Evolutionary conservation across 345 rosid genomes (phyloP).

Genomic region (Salix caprea): DNA sequence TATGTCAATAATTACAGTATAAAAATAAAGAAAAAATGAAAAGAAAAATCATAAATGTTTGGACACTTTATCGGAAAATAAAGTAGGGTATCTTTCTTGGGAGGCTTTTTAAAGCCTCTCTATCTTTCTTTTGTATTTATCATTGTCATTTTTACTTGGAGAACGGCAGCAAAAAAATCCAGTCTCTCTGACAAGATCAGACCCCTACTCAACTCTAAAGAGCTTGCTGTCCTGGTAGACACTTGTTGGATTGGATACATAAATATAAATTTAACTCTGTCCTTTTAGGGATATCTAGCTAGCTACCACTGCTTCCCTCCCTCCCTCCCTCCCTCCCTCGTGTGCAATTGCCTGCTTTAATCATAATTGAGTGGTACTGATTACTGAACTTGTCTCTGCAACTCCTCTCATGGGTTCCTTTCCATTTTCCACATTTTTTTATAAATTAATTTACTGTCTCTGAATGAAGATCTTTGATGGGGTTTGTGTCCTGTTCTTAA

Average conservation of each 20-base stretch:
- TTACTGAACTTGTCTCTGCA: constrained; percentile 26
- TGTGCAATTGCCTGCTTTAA: constrained; percentile 13
- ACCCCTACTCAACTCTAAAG: constrained; percentile 12
- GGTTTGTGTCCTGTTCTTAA: background rate
- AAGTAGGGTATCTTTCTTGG: constrained; percentile 13
- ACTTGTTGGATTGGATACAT: background rate
- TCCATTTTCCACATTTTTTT: background rate
- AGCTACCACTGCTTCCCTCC: background rate
- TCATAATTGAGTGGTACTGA: constrained; percentile 28
- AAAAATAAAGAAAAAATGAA: background rate
- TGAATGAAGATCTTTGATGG: constrained; percentile 11
- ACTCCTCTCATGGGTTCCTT: constrained; percentile 18
- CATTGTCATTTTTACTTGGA: constrained; percentile 10
- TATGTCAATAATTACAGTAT: too few species aligned
- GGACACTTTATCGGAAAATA: background rate
- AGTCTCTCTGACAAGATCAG: constrained; percentile 26
- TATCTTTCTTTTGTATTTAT: constrained; percentile 13
- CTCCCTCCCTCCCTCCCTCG: constrained; percentile 4
- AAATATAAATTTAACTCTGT: background rate
- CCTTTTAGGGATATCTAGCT: background rate
- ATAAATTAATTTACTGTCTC: constrained; percentile 1
- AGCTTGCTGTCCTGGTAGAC: constrained; percentile 11
- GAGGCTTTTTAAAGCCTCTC: constrained; percentile 9
- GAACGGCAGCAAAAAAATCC: background rate
- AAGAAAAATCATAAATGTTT: background rate